Percentiles rank a stretch among this genome's conserved stretches.
phyloP scores from a whole-genome alignment of 73 alveolate genomes.

The Blepharisma japonicum region DNA sequence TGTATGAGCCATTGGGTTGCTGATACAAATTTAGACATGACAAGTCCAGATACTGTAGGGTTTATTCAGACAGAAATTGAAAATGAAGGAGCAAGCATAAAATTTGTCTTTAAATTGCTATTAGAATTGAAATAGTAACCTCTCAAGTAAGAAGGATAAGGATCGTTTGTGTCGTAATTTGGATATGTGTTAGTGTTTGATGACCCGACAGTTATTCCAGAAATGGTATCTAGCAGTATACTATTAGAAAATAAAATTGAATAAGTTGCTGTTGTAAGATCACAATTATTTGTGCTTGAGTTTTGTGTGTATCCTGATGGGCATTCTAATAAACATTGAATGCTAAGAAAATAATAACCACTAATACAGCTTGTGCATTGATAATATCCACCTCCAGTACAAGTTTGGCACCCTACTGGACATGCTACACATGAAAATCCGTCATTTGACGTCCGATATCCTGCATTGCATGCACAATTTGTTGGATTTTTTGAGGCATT shows the following conservation, averaged over 20 bases:
- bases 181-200: neutral
- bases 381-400: too few relatives aligned
- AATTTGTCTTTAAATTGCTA: neutral
- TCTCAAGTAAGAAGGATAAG: neutral
- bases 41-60: neutral
- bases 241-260: too few relatives aligned
- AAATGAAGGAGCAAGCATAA: neutral
- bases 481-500: slow-evolving; percentile 14
- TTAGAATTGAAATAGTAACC: neutral
- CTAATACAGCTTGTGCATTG: neutral
- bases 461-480: neutral
- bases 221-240: too few relatives aligned
- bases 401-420: neutral
- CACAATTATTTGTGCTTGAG: too few relatives aligned
- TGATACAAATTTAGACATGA: neutral
- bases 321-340: neutral
- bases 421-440: neutral
- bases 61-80: neutral
- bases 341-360: neutral
- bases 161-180: neutral
- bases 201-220: too few relatives aligned
- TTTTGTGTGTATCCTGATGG: neutral
- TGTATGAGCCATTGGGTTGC: neutral
- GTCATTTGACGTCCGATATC: neutral
- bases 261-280: too few relatives aligned